Evolutionary conservation across 2,329 filamentous ascomycete species (phyloP), one percentile per base, ranked within the genome.

Genomic region (Xylariaceae sp.): DNA sequence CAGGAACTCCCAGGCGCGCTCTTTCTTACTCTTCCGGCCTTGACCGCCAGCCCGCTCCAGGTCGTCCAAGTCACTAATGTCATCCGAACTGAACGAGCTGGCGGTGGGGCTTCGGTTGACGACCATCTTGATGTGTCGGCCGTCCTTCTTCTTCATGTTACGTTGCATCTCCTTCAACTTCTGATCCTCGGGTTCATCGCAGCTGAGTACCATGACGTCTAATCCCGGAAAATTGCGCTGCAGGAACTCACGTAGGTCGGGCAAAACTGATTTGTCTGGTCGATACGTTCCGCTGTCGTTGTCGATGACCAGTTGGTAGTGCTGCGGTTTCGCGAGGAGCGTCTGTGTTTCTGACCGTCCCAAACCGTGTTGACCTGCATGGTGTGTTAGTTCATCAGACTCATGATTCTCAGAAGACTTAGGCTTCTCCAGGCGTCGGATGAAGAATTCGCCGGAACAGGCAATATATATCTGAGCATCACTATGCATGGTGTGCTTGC

Each of bases 401-500:
- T 81, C 67, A 0, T 74, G 71, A 13, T 78, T 76, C 7, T 77
- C 74, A 1, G 74, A 73, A 6, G 74, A 72, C 34, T 78, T 73
- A 0, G 80, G 78, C 11, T 79, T 77, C 55, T 80, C 73, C 30
- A 90, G 79, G 2, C 88, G 83, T 11, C 91, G 84, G 63, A 97
- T 82, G 72, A 97, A 94, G 74, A 97, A 97, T 71, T 97, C 93
- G 48, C 93, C 93, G 0, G 89, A 91, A 71, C 87, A 97, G 18
- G 92, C 93, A 64, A 97, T 90, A 72, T 96, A 96, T 1, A 90
- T 88, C 42, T 87, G 89, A 1, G 96, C 92, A 73, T 97, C 88
- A 65, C 90, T 93, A 76, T 97, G 93, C 91, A 97, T 96, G 47
- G 91, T 96, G 74, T 97, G 93, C 73, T 97, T 97, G 73, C 88